Evolutionary conservation across 805 yeast species (phyloP).

Genomic region (Wilhelminamyces savonicus): DNA sequence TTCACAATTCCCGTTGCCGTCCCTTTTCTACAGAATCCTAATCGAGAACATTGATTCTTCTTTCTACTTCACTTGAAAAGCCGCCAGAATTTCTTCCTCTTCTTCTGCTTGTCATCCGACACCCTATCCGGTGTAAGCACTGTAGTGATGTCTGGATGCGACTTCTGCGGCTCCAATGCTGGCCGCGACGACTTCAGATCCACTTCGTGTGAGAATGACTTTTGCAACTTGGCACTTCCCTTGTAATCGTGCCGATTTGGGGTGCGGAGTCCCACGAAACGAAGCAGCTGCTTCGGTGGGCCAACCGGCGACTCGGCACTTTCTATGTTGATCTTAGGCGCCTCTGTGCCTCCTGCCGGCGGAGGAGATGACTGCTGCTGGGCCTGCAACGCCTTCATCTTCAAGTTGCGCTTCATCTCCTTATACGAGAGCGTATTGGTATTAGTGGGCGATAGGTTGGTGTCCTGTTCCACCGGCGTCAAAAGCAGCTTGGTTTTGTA

Average conservation of each 20-base stretch:
- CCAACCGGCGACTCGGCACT: too few species aligned
- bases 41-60: too few species aligned
- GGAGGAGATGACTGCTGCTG: constrained; percentile 3
- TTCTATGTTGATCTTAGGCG: too few species aligned
- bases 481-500: constrained; percentile 38
- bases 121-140: constrained; percentile 1
- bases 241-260: too few species aligned
- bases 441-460: constrained; percentile 2
- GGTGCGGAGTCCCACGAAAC: too few species aligned
- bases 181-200: constrained; percentile 13
- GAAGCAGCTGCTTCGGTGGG: too few species aligned
- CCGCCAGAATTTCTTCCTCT: background rate
- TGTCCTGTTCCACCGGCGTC: constrained; percentile 20
- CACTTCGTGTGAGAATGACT: constrained; percentile 36
- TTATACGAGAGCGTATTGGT: constrained; percentile 23
- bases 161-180: constrained; percentile 27
- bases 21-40: too few species aligned
- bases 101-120: background rate
- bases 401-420: constrained; percentile 25
- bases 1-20: too few species aligned
- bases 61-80: too few species aligned
- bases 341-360: constrained; percentile 5
- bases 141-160: constrained; percentile 30
- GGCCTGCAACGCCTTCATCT: constrained; percentile 9
- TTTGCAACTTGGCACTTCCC: constrained; percentile 14